Percentiles rank a stretch among this genome's conserved stretches.
phyloP scores from a whole-genome alignment of 2,329 filamentous ascomycete species.

The Penicillium brasilianum region DNA sequence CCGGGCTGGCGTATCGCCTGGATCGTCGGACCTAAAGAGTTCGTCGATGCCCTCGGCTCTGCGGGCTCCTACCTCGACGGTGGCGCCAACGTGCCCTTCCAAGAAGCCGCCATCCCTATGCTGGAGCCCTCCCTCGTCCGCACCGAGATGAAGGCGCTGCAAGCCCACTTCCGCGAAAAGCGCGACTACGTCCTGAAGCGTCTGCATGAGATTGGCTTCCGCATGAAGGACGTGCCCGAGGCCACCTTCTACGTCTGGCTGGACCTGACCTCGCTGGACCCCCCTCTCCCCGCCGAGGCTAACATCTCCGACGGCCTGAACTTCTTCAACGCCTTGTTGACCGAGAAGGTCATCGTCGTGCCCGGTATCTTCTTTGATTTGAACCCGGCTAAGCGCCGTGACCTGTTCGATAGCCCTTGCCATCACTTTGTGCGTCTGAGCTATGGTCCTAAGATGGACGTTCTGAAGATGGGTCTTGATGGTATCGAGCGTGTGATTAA shows the following conservation, averaged over 20 bases:
- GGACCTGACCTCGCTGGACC: slow-evolving; percentile 57
- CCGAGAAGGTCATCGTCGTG: slow-evolving; percentile 95
- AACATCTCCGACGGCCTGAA: slow-evolving; percentile 90
- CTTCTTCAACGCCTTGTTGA: slow-evolving; percentile 93
- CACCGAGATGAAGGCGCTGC: slow-evolving; percentile 85
- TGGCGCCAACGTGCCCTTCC: slow-evolving; percentile 92
- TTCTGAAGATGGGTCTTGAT: slow-evolving; percentile 77
- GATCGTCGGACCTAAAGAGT: slow-evolving; percentile 95
- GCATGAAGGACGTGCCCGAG: slow-evolving; percentile 81
- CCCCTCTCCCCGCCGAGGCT: slow-evolving; percentile 61
- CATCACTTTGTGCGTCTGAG: slow-evolving; percentile 88
- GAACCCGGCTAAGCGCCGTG: slow-evolving; percentile 85
- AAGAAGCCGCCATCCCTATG: slow-evolving; percentile 91
- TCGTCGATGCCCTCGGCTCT: slow-evolving; percentile 88
- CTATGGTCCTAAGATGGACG: slow-evolving; percentile 82
- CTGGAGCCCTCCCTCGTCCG: slow-evolving; percentile 82
- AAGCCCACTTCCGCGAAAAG: slow-evolving; percentile 89
- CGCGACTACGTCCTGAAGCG: slow-evolving; percentile 86
- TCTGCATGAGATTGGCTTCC: slow-evolving; percentile 84
- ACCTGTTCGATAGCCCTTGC: slow-evolving; percentile 92
- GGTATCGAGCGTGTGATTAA: slow-evolving; percentile 81
- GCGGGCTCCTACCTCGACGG: slow-evolving; percentile 95
- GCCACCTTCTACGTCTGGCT: slow-evolving; percentile 94
- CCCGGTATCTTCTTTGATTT: slow-evolving; percentile 98
- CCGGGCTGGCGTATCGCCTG: slow-evolving; percentile 96